Conservation (phyloP, 768 basidiomycete genomes). For the Lentinula sp. region DNA sequence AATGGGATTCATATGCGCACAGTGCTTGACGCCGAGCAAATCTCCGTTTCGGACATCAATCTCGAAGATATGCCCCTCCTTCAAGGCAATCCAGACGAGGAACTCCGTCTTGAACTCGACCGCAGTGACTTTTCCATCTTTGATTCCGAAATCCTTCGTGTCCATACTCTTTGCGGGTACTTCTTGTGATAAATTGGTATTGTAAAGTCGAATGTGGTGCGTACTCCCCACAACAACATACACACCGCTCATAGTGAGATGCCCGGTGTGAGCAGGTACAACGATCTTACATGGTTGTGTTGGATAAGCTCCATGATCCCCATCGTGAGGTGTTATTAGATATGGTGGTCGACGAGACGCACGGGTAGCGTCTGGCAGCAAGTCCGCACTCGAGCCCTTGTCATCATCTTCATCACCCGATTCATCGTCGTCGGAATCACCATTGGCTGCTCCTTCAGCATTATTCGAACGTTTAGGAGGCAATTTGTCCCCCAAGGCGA, state of each 20-base stretch:
- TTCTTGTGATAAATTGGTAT: conserved; percentile 41
- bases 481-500: conserved; percentile 62
- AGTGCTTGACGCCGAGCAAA: conserved; percentile 51
- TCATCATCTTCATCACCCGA: conserved; percentile 29
- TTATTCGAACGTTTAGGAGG: conserved; percentile 24
- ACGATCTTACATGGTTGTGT: conserved; percentile 31
- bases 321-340: conserved; percentile 11
- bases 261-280: conserved; percentile 53
- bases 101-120: conserved; percentile 68
- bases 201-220: conserved; percentile 60
- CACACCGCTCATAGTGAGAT: conserved; percentile 46
- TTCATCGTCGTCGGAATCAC: conserved; percentile 61
- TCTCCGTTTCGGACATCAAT: conserved; percentile 57
- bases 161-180: conserved; percentile 47
- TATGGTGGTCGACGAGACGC: conserved; percentile 54
- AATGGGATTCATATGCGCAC: conserved; percentile 62
- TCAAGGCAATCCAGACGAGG: conserved; percentile 83
- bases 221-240: conserved; percentile 51
- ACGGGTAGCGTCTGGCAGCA: conserved; percentile 53
- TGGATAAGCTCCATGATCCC: neutral
- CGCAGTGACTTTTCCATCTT: conserved; percentile 67
- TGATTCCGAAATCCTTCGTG: conserved; percentile 54
- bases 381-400: conserved; percentile 1
- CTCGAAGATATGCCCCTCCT: conserved; percentile 85
- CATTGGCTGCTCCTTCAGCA: conserved; percentile 26